A percentile compares a stretch with the other conserved stretches of the same genome.
Conservation (phyloP, 495 filamentous ascomycete species). For the Neurospora sp. region DNA sequence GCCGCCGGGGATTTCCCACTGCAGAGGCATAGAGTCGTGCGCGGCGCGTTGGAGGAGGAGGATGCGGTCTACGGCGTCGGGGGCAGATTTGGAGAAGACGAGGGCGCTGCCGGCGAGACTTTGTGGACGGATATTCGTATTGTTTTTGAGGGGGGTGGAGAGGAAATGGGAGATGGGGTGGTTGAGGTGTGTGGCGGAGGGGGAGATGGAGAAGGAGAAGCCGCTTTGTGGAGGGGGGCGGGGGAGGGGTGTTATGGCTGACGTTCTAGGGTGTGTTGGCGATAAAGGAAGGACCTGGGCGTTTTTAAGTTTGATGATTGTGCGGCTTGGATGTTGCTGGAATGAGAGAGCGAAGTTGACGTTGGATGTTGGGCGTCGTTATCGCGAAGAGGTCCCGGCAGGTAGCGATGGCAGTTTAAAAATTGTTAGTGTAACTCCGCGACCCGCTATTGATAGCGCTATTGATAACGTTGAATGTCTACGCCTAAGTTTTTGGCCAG, state of each 20-base stretch:
- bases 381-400: background rate
- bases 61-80: slow-evolving; percentile 15
- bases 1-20: slow-evolving; percentile 50
- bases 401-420: background rate
- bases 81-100: slow-evolving; percentile 22
- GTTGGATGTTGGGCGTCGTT: background rate
- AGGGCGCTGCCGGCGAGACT: slow-evolving; percentile 25
- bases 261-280: too few species aligned
- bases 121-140: background rate
- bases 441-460: background rate
- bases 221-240: slow-evolving; percentile 8
- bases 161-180: slow-evolving; percentile 16
- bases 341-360: background rate
- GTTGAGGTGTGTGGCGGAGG: slow-evolving; percentile 15
- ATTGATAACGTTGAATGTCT: too few species aligned
- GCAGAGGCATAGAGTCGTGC: slow-evolving; percentile 37
- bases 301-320: too few species aligned
- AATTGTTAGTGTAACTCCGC: background rate
- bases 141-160: slow-evolving; percentile 6
- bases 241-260: too few species aligned
- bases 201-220: slow-evolving; percentile 17
- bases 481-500: too few species aligned
- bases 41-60: slow-evolving; percentile 44
- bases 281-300: too few species aligned
- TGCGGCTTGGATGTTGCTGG: too few species aligned